Base-by-base conservation (phyloP, 495 filamentous ascomycete species). In the Choiromyces venosus region DNA sequence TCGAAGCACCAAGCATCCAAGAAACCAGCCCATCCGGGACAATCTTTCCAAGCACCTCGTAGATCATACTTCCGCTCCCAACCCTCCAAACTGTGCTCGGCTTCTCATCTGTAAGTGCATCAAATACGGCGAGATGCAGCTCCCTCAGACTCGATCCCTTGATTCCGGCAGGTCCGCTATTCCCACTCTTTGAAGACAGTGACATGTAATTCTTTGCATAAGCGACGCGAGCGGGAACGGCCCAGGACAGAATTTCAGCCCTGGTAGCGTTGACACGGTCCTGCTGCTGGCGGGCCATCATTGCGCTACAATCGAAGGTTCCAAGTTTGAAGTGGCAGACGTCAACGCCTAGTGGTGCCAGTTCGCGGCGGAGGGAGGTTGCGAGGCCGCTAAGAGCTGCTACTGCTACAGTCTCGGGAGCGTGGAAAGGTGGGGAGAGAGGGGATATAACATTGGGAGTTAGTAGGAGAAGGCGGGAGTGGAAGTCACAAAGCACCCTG, bases 291-390 rank as follows among this genome's bases (percentile, higher is more conserved):
- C 74, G 76, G 21, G 39, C 36, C 0, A 21, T 36, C 4, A 83
- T 73, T 25, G 46, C 69, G 25, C 86, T 85, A 52, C 87, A 83
- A 73, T 97, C 94, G 78, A 99, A 92, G 65, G 90, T 93, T 69
- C 95, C 95, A 3, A 97, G 88, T 79, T 91, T 91, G 71, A 99
- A 83, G 71, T 96, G 92, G 4, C 90, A 91, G 3, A 98, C 90
- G 52, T 89, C 86, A 67, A 97, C 89, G 66, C 86, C 88, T n/a
- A 89, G 83, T 1, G 88, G 87, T 0, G 83, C 82, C n/a, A 96
- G 84, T 83, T 98, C 95, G 72, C 88, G 87, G 21, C 90, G 86
- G 5, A 99, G 84, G 0, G 90, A 90, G 18, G 88, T 85, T 29
- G 90, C 90, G 78, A 96, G 96, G n/a, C 89, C 90, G 8, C 89